These are phyloP conservation scores for Vinca minor DNA, from an alignment of 257 asterid genomes.

Conservation along the genomic window DNA sequence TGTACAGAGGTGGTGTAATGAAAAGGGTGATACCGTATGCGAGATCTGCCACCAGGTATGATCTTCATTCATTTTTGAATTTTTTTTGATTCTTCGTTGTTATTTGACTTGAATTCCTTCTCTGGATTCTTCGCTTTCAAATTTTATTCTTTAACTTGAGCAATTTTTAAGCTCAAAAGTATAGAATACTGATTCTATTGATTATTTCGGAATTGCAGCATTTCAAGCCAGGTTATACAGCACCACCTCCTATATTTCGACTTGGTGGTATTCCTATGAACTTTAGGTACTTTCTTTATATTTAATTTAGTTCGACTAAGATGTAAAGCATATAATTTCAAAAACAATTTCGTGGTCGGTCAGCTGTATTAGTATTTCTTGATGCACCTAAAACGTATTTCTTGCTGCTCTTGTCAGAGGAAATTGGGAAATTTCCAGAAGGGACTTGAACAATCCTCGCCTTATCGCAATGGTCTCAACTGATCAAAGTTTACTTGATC, in stretches of 20 bases:
- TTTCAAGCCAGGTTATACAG: constrained; percentile 85
- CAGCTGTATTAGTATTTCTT: not conserved
- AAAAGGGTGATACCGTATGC: constrained; percentile 91
- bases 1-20: constrained; percentile 92
- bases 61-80: constrained; percentile 3
- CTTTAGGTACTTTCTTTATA: constrained; percentile 43
- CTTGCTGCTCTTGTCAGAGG: constrained; percentile 49
- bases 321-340: not conserved
- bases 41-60: constrained; percentile 96
- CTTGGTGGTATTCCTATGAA: constrained; percentile 74
- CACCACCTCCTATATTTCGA: constrained; percentile 85
- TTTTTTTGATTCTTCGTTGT: not conserved
- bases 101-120: not conserved
- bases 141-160: not conserved
- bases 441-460: constrained; percentile 61
- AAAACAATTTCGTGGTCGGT: not conserved
- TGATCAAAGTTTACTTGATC: constrained; percentile 42
- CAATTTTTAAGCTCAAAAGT: not conserved
- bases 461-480: constrained; percentile 73
- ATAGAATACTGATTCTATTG: not conserved
- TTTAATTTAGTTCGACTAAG: not conserved
- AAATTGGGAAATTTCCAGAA: constrained; percentile 79
- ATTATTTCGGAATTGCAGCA: constrained; percentile 39
- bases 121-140: not conserved
- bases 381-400: constrained; percentile 4